These are phyloP conservation scores for Sphagnum contortum DNA, from an alignment of 225 moss, liverwort and hornwort genomes.

Conservation along the genomic window DNA sequence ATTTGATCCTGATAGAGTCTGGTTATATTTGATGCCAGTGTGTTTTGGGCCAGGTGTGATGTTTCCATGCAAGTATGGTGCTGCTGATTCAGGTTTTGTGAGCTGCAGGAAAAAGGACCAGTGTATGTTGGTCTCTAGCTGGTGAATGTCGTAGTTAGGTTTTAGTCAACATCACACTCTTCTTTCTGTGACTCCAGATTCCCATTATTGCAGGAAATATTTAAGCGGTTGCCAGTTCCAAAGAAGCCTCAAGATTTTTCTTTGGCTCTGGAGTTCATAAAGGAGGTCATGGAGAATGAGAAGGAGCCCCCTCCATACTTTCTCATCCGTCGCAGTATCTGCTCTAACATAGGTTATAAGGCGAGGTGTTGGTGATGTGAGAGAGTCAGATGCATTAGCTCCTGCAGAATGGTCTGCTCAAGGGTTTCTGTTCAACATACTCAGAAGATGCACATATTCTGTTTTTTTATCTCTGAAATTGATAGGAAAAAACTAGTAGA, in stretches of 20 bases:
- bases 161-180: neutral
- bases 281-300: constrained; percentile 55
- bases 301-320: constrained; percentile 79
- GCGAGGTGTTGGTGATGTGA: neutral
- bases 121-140: neutral
- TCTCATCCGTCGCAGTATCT: constrained; percentile 82
- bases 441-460: no score
- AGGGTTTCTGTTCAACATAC: no score
- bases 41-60: neutral
- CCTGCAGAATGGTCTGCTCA: no score
- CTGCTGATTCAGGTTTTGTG: neutral
- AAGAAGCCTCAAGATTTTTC: constrained; percentile 33
- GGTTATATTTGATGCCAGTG: no score
- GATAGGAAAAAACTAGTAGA: no score
- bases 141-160: neutral
- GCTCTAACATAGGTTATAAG: neutral
- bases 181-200: constrained; percentile 5
- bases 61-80: neutral
- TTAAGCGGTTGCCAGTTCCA: constrained; percentile 38
- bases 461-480: no score
- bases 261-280: constrained; percentile 40
- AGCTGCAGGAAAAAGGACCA: neutral
- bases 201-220: constrained; percentile 31
- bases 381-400: neutral
- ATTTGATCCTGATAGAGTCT: no score